Base-by-base conservation (phyloP, 768 basidiomycete species). In the Lactarius sanguifluus region DNA sequence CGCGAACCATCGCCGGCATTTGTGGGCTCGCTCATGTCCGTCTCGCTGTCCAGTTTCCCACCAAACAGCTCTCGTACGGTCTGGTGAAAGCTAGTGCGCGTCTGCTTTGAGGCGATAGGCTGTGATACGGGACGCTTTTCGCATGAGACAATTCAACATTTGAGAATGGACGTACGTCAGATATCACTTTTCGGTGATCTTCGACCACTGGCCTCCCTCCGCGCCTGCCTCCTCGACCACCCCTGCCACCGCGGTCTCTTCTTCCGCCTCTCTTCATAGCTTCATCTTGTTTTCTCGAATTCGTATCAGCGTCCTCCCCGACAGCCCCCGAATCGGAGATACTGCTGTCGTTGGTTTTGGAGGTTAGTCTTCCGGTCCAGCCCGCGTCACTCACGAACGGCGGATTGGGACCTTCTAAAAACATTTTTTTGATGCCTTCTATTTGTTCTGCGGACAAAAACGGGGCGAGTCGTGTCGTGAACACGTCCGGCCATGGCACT, bases 11-110 rank as follows among this genome's bases (percentile, higher is more conserved):
- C 86, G 36, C 88, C 90, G 15, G 79, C 76, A 16, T 76, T 73
- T 45, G 81, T 76, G 45, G 80, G 73, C 15, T 75, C 68, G 50
- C 81, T 79, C 23, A 78, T 77, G 69, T 91, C 89, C 1, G 92
- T 90, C 73, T 93, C 90, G 34, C 87, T 92, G 61, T 96, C 91
- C 60, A 98, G 82, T 71, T 91, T 91, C 34, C 94, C 93, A 3
- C 75, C 79, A 75, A 98, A 98, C 20, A 92, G 75, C 69, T 89
- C 86, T 65, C 97, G 86, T 58, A 99, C 80, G 16, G 81, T 77
- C 76, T 91, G 82, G 75, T 99, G 97, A 67, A 98, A 82, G 2
- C 85, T 85, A 2, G 92, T 93, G 32, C 97, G 86, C 6, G 83
- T 85, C 41, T 84, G 82, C 77, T 98, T 98, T 8, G 87, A 89